phyloP scores from a whole-genome alignment of 176 grass and related monocot species.

The Metroxylon sagu region DNA sequence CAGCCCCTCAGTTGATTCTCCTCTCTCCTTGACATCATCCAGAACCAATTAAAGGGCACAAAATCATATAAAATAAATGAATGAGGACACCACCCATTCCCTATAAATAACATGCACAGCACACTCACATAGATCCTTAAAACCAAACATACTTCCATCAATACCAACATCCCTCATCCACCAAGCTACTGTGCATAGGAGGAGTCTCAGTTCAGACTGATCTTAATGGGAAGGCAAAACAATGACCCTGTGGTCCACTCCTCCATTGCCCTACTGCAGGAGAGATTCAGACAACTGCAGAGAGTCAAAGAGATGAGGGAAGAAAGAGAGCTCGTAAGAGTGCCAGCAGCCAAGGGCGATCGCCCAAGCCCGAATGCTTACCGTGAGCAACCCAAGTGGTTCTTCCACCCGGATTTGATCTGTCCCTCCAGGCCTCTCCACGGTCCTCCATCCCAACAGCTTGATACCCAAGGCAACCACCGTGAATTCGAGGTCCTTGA shows the following conservation, averaged over 20 bases:
- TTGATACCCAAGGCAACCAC: neutral
- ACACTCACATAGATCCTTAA: neutral
- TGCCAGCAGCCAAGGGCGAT: conserved; percentile 5
- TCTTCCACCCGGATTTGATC: conserved; percentile 79
- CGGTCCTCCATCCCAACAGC: neutral
- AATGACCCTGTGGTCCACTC: conserved; percentile 29
- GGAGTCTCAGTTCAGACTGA: neutral
- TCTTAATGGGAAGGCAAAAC: conserved; percentile 29
- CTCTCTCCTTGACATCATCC: conserved; percentile 3
- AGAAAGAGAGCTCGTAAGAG: conserved; percentile 57
- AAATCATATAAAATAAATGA: conserved; percentile 6
- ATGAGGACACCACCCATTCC: neutral
- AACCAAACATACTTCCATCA: neutral
- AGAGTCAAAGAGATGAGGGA: conserved; percentile 82
- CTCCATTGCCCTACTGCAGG: conserved; percentile 71
- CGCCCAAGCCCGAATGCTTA: conserved; percentile 1
- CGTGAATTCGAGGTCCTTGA: conserved; percentile 8
- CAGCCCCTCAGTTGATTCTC: conserved; percentile 14
- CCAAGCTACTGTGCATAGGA: neutral
- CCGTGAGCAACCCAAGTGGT: conserved; percentile 49
- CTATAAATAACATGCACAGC: conserved; percentile 7
- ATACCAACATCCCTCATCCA: neutral
- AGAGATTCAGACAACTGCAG: conserved; percentile 78
- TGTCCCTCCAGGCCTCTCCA: conserved; percentile 36
- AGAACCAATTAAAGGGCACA: conserved; percentile 7